Evolutionary conservation across 305 asterid species (phyloP), one percentile per base, ranked within the genome.

Genomic region (Plantago coronopus): DNA sequence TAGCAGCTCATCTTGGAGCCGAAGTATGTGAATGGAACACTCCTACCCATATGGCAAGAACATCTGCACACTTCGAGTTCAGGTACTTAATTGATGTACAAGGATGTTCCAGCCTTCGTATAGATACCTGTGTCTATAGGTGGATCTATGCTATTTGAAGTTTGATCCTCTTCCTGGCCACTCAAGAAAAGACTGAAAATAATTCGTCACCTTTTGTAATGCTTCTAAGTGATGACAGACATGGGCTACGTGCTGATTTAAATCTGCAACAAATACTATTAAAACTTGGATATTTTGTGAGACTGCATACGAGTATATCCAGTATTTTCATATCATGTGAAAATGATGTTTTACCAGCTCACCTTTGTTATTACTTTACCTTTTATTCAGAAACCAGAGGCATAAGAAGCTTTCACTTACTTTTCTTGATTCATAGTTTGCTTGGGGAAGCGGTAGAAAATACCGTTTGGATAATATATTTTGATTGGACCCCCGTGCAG

Each of bases 1-100:
- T 93, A 76, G 97, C 96, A 63, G 71, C 72, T 42, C 86, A 83
- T 79, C 78, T 93, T 64, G 88, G 94, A 59, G 95, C 83, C 48
- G 79, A 71, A 59, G 82, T 89, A 73, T 79, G 73, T 49, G 98
- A 93, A 69, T 93, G 98, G 98, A 85, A 78, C 63, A 81, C 95
- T 21, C 97, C 96, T 57, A 81, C 90, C 62, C 98, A 65, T 89
- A 69, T 93, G 98, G 98, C 81, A 82, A 65, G 98, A 93, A 50
- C 96, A 91, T 78, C 69, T 91, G 71, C 89, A 88, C 72, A 81
- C 83, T 69, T 75, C 83, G 43, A 76, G 69, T 77, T 86, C 94
- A 84, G 95, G 95, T 91, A 71, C 69, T 63, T 58, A 51, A 59
- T 18, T 34, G 31, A 57, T 44, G 14, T 43, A 22, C 38, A 29